Conservation (phyloP, 345 rosid species). For the Linum tenue region DNA sequence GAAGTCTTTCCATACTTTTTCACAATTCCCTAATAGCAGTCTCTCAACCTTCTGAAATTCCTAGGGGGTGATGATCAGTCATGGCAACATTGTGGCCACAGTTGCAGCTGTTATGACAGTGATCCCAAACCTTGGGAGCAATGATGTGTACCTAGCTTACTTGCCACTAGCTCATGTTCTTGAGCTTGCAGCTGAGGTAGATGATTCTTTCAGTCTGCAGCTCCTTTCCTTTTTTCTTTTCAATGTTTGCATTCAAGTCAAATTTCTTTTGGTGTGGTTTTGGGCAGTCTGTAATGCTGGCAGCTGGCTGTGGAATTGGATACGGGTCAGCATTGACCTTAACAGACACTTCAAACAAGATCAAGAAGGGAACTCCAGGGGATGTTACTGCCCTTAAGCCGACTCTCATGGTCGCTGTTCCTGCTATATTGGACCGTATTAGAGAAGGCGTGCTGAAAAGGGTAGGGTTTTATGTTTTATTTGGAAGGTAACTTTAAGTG, state of each 20-base stretch:
- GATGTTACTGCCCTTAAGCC: constrained; percentile 75
- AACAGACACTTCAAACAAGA: constrained; percentile 73
- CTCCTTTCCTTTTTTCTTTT: constrained; percentile 10
- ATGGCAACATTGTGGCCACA: constrained; percentile 71
- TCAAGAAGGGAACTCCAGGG: constrained; percentile 85
- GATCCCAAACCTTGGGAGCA: constrained; percentile 43
- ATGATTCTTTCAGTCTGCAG: neutral
- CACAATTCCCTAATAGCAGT: neutral
- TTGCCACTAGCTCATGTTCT: constrained; percentile 95
- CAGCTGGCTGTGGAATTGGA: constrained; percentile 72
- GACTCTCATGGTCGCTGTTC: constrained; percentile 83
- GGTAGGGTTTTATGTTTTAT: constrained; percentile 22
- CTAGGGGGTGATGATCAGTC: constrained; percentile 94
- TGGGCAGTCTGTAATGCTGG: constrained; percentile 52
- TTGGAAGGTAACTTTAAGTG: no score
- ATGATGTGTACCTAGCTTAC: constrained; percentile 65
- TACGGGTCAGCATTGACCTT: constrained; percentile 78
- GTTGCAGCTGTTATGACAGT: constrained; percentile 69
- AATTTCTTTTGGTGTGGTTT: constrained; percentile 17
- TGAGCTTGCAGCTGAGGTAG: constrained; percentile 88
- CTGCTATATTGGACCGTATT: constrained; percentile 78
- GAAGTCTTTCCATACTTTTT: no score
- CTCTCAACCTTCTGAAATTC: neutral
- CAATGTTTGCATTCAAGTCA: constrained; percentile 6
- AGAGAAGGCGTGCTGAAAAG: constrained; percentile 74